Evolutionary conservation across 176 grass and related monocot species (phyloP).

Genomic region (Eragrostis nindensis): DNA sequence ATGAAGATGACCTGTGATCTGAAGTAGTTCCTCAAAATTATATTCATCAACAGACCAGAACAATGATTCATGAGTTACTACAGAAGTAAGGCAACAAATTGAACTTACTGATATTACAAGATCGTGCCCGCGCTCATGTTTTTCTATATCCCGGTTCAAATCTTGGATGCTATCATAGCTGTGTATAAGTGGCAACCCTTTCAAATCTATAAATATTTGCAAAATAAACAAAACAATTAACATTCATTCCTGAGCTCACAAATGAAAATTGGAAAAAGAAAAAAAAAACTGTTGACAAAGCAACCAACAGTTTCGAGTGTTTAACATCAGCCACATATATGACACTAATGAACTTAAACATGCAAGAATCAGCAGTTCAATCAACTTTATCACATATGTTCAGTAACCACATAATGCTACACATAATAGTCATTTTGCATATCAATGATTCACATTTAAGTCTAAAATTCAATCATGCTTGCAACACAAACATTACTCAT

Average conservation of each 20-base stretch:
- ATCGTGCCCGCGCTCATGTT: constrained; percentile 77
- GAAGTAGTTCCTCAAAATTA: constrained; percentile 29
- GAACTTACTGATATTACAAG: constrained; percentile 94
- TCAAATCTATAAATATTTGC: constrained; percentile 61
- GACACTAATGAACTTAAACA: not conserved
- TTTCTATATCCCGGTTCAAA: constrained; percentile 79
- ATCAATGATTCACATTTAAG: not conserved
- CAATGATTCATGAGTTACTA: no score
- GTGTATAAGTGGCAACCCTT: constrained; percentile 79
- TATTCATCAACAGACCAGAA: no score
- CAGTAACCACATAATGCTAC: not conserved
- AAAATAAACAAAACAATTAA: constrained; percentile 16
- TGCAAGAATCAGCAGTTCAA: constrained; percentile 5
- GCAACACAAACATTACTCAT: not conserved
- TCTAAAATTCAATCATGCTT: not conserved
- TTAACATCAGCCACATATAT: constrained; percentile 23
- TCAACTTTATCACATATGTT: constrained; percentile 10
- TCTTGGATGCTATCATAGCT: constrained; percentile 97
- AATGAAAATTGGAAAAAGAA: not conserved
- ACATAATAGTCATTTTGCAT: not conserved
- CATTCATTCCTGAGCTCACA: constrained; percentile 6
- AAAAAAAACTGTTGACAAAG: constrained; percentile 7
- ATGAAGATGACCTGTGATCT: constrained; percentile 28
- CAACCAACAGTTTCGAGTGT: constrained; percentile 5
- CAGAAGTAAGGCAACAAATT: no score